Evolutionary conservation across 352 stramenopile species (phyloP).

Genomic region (Globisporangium splendens): DNA sequence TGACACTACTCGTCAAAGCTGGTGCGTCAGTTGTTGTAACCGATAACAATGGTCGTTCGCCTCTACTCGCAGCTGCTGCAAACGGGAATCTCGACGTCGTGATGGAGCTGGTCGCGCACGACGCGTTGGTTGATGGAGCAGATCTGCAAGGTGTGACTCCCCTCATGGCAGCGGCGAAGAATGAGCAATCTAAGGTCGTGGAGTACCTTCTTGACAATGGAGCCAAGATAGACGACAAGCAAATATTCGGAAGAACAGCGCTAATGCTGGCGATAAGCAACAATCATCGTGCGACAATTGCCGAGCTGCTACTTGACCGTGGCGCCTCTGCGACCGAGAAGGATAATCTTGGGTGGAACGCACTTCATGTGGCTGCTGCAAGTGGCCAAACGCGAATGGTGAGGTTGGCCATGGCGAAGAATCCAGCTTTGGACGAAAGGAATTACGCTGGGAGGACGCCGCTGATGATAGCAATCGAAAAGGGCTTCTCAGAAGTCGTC

Average conservation of each 20-base stretch:
- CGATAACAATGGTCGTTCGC: not conserved
- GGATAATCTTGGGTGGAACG: constrained; percentile 2
- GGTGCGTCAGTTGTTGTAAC: not conserved
- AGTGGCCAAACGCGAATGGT: no score
- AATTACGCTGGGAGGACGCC: not conserved
- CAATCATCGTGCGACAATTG: not conserved
- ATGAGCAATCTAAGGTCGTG: not conserved
- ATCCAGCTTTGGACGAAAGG: no score
- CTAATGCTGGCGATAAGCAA: constrained; percentile 9
- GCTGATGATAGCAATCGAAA: constrained; percentile 6
- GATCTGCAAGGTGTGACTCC: not conserved
- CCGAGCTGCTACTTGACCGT: not conserved
- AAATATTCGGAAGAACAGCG: not conserved
- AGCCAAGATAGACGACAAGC: not conserved
- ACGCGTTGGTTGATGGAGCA: not conserved
- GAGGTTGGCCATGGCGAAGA: no score
- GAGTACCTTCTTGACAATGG: not conserved
- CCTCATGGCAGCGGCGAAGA: constrained; percentile 7
- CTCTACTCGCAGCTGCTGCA: constrained; percentile 1
- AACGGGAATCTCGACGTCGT: not conserved
- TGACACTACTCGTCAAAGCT: not conserved
- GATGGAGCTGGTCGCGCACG: not conserved
- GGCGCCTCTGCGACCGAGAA: constrained; percentile 1
- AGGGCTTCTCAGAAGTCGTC: not conserved
- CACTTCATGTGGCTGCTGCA: no score